A percentile compares a stretch with the other conserved stretches of the same genome.
phyloP scores from a whole-genome alignment of 495 filamentous ascomycete genomes.

The Halenospora varia region DNA sequence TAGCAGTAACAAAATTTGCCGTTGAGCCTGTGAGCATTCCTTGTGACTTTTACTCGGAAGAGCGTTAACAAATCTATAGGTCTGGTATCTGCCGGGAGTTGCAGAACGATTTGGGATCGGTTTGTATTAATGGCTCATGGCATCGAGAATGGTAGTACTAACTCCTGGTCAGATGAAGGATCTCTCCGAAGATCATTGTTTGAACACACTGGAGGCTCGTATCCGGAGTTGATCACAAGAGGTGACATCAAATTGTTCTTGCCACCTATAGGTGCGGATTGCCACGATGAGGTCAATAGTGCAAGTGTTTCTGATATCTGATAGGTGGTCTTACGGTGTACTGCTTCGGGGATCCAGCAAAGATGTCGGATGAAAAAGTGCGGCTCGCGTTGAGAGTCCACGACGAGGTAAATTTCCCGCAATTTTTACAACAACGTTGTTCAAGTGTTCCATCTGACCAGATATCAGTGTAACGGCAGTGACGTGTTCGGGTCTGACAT shows the following conservation, averaged over 20 bases:
- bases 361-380: slow-evolving; percentile 84
- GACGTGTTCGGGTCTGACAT: slow-evolving; percentile 99
- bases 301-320: slow-evolving; percentile 20
- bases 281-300: background rate
- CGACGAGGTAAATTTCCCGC: slow-evolving; percentile 58
- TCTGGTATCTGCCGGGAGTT: slow-evolving; percentile 94
- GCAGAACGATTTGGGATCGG: slow-evolving; percentile 91
- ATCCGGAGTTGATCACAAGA: slow-evolving; percentile 88
- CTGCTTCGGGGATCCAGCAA: slow-evolving; percentile 91
- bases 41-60: background rate
- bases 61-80: slow-evolving; percentile 27
- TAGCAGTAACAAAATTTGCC: slow-evolving; percentile 94
- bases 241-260: slow-evolving; percentile 94
- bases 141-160: background rate
- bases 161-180: slow-evolving; percentile 62
- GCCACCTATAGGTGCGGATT: slow-evolving; percentile 69
- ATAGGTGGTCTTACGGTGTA: slow-evolving; percentile 91
- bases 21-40: slow-evolving; percentile 69
- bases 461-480: slow-evolving; percentile 76
- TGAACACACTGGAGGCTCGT: slow-evolving; percentile 91
- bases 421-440: background rate
- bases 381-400: slow-evolving; percentile 86
- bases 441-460: slow-evolving; percentile 14
- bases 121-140: slow-evolving; percentile 35
- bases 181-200: slow-evolving; percentile 82